Percentiles rank a stretch among this genome's conserved stretches.
Evolutionary conservation across 2,329 filamentous ascomycete genomes (phyloP).

Genomic region (Rosellinia necatrix): DNA sequence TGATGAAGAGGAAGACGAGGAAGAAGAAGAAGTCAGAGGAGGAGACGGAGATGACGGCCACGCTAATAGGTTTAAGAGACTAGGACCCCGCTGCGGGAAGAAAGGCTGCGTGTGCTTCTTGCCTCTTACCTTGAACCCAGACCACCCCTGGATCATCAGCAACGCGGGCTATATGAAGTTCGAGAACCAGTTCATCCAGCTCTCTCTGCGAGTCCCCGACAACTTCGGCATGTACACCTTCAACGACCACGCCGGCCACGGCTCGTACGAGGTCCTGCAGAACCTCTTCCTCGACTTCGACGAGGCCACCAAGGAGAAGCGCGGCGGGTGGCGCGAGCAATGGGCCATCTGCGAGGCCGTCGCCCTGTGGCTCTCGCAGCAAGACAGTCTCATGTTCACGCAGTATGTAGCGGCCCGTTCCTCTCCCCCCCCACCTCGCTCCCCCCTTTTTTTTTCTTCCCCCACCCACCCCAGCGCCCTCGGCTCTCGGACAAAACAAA

Average conservation of each 20-base stretch:
- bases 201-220: conserved; percentile 42
- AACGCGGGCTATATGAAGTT: conserved; percentile 39
- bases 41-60: not conserved
- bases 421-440: not conserved
- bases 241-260: conserved; percentile 49
- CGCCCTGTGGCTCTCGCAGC: conserved; percentile 38
- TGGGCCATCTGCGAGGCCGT: conserved; percentile 48
- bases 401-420: conserved; percentile 24
- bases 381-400: conserved; percentile 22
- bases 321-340: conserved; percentile 43
- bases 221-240: conserved; percentile 48
- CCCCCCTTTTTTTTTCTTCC: not conserved
- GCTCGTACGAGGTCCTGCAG: conserved; percentile 48
- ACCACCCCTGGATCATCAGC: conserved; percentile 42
- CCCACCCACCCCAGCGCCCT: too few species aligned
- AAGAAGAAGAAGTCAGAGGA: not conserved
- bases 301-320: conserved; percentile 36
- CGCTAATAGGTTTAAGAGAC: too few species aligned
- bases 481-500: too few species aligned
- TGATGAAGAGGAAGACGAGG: conserved; percentile 12
- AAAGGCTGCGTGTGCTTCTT: conserved; percentile 43
- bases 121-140: conserved; percentile 37
- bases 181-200: conserved; percentile 27
- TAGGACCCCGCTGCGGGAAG: conserved; percentile 27
- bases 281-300: conserved; percentile 48